A percentile compares a stretch with the other conserved stretches of the same genome.
Conservation (phyloP, 768 basidiomycete genomes). For the Fibroporia radiculosa region DNA sequence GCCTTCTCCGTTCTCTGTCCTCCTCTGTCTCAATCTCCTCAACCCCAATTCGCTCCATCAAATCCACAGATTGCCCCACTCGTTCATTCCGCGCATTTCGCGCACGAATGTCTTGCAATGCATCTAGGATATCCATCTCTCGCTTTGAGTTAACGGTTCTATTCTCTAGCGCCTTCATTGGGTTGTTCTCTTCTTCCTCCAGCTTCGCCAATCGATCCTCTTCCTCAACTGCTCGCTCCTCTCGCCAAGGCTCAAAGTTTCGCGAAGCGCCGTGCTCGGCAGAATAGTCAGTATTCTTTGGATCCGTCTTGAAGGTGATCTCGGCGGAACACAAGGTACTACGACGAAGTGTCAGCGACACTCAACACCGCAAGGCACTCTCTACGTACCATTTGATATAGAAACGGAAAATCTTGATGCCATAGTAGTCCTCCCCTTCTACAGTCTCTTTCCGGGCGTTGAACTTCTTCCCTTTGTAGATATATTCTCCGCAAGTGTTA, state of each 20-base stretch:
- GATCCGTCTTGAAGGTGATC: constrained; percentile 99
- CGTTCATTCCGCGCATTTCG: constrained; percentile 86
- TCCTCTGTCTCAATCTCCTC: constrained; percentile 76
- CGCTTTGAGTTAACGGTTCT: constrained; percentile 87
- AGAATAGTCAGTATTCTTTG: constrained; percentile 90
- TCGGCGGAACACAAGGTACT: constrained; percentile 96
- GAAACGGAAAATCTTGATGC: constrained; percentile 94
- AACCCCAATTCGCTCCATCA: constrained; percentile 51
- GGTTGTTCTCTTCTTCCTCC: constrained; percentile 92
- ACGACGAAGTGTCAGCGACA: background rate
- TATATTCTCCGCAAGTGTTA: constrained; percentile 96
- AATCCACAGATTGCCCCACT: constrained; percentile 65
- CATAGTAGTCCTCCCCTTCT: constrained; percentile 94
- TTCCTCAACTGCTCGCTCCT: constrained; percentile 69
- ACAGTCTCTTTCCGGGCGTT: constrained; percentile 99
- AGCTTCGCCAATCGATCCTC: constrained; percentile 79
- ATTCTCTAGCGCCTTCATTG: constrained; percentile 95
- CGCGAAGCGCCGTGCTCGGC: constrained; percentile 96
- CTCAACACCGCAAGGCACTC: no score
- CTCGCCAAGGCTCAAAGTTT: constrained; percentile 97
- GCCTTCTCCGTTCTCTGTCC: constrained; percentile 55
- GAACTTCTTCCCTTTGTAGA: constrained; percentile 99
- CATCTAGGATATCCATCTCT: constrained; percentile 98
- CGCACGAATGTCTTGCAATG: constrained; percentile 85
- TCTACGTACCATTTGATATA: constrained; percentile 92